phyloP scores from a whole-genome alignment of 1,139 yeast genomes.

The Suhomyces terraborum region DNA sequence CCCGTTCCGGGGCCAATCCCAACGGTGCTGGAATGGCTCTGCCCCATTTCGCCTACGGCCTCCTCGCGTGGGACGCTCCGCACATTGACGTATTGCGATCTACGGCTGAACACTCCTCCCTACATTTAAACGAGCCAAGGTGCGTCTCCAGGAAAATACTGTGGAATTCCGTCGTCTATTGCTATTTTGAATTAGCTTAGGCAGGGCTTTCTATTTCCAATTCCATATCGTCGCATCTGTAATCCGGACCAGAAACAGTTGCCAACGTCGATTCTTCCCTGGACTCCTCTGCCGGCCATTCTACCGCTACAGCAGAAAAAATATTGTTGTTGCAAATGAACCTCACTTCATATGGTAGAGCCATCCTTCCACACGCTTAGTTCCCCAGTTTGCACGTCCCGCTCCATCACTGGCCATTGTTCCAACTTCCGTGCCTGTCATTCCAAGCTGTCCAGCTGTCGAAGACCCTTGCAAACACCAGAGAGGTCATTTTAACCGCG shows the following conservation, averaged over 20 bases:
- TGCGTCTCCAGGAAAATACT: neutral
- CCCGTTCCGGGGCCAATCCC: too few species aligned
- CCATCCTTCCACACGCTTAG: neutral
- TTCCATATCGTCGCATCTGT: neutral
- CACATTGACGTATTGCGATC: neutral
- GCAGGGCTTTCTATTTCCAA: neutral
- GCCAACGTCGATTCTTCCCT: too few species aligned
- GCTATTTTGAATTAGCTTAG: neutral
- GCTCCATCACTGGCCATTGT: neutral
- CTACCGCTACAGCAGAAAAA: too few species aligned
- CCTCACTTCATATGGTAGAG: neutral
- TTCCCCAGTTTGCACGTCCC: neutral
- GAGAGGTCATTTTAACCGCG: slow-evolving; percentile 1
- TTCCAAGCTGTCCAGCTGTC: neutral
- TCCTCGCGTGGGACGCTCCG: neutral
- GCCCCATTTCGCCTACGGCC: too few species aligned
- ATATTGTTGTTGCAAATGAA: slow-evolving; percentile 20
- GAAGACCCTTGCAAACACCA: neutral
- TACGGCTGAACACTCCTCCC: neutral
- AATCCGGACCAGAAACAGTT: neutral
- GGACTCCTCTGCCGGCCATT: slow-evolving; percentile 1
- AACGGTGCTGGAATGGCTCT: too few species aligned
- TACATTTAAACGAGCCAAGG: neutral
- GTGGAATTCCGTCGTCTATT: slow-evolving; percentile 1
- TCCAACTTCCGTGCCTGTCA: neutral